Conservation (phyloP, 805 yeast genomes). For the Wickerhamiella allomyrinae region DNA sequence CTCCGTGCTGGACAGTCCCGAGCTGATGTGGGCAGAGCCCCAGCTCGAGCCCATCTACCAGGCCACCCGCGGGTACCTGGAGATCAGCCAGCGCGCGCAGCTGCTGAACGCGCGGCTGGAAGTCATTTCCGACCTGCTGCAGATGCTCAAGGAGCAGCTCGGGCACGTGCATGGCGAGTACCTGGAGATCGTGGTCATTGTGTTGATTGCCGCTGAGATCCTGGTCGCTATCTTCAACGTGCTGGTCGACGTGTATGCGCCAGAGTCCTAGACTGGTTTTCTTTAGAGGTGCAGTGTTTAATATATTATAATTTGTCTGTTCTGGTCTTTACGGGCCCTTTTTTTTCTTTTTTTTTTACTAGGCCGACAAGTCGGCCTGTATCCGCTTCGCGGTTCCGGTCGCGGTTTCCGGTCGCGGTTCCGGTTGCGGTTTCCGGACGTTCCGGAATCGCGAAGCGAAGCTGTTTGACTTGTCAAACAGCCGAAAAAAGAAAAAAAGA, state of each 20-base stretch:
- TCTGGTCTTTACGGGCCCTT: no score
- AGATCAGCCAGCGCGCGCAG: slow-evolving; percentile 86
- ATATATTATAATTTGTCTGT: no score
- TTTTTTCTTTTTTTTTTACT: no score
- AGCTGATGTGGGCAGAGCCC: slow-evolving; percentile 98
- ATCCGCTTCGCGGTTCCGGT: no score
- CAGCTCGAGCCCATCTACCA: slow-evolving; percentile 95
- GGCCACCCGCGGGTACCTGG: slow-evolving; percentile 90
- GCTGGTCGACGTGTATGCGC: slow-evolving; percentile 23
- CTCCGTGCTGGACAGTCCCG: slow-evolving; percentile 83
- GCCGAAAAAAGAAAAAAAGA: no score
- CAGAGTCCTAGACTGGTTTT: neutral
- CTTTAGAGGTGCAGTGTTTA: no score
- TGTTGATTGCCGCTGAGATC: slow-evolving; percentile 84
- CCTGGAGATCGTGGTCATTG: slow-evolving; percentile 78
- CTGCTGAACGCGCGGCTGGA: slow-evolving; percentile 82
- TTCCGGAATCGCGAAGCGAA: no score
- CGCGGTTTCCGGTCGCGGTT: no score
- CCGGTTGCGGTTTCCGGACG: no score
- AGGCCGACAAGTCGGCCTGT: no score
- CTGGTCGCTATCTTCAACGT: slow-evolving; percentile 76
- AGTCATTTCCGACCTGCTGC: slow-evolving; percentile 82
- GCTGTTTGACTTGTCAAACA: no score
- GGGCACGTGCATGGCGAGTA: slow-evolving; percentile 89
- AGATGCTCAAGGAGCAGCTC: slow-evolving; percentile 92